Percentiles rank a stretch among this genome's conserved stretches.
phyloP scores from a whole-genome alignment of 2,329 filamentous ascomycete genomes.

The Ophiostoma ips region DNA sequence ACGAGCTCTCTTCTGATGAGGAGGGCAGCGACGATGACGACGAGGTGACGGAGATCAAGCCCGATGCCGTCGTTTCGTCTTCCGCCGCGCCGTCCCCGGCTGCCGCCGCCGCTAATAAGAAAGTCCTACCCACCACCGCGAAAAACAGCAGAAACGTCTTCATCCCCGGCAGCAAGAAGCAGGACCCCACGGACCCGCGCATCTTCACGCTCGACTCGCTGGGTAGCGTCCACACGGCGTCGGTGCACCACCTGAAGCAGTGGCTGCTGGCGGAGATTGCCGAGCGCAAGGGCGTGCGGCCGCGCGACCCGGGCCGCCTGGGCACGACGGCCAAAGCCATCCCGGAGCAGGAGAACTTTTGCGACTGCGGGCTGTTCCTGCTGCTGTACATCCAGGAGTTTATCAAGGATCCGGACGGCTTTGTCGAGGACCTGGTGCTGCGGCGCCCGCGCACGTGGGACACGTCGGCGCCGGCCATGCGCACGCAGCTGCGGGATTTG shows the following conservation, averaged over 20 bases:
- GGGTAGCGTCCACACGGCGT: slow-evolving; percentile 45
- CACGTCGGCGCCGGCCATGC: slow-evolving; percentile 46
- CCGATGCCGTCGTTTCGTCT: slow-evolving; percentile 3
- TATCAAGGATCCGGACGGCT: slow-evolving; percentile 56
- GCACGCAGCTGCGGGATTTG: slow-evolving; percentile 49
- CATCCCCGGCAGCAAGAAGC: slow-evolving; percentile 23
- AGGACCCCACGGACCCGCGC: slow-evolving; percentile 41
- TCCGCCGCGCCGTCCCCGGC: slow-evolving; percentile 1
- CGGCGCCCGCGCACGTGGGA: slow-evolving; percentile 36
- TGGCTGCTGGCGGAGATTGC: slow-evolving; percentile 65
- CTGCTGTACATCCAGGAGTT: slow-evolving; percentile 77
- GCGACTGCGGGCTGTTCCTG: slow-evolving; percentile 80
- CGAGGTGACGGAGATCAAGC: slow-evolving; percentile 9
- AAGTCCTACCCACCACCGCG: neutral
- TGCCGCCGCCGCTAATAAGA: slow-evolving; percentile 4
- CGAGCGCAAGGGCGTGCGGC: slow-evolving; percentile 37
- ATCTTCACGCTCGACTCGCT: slow-evolving; percentile 87
- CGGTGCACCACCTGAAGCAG: slow-evolving; percentile 55
- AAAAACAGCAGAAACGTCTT: slow-evolving; percentile 21
- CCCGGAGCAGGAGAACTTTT: slow-evolving; percentile 69
- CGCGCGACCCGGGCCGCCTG: slow-evolving; percentile 23
- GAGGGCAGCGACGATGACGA: slow-evolving; percentile 7
- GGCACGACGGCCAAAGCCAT: slow-evolving; percentile 60
- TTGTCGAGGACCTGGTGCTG: slow-evolving; percentile 52
- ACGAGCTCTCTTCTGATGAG: no score